Evolutionary conservation across 2,329 filamentous ascomycete genomes (phyloP), one percentile per base, ranked within the genome.

Genomic region (Claviceps pusilla): DNA sequence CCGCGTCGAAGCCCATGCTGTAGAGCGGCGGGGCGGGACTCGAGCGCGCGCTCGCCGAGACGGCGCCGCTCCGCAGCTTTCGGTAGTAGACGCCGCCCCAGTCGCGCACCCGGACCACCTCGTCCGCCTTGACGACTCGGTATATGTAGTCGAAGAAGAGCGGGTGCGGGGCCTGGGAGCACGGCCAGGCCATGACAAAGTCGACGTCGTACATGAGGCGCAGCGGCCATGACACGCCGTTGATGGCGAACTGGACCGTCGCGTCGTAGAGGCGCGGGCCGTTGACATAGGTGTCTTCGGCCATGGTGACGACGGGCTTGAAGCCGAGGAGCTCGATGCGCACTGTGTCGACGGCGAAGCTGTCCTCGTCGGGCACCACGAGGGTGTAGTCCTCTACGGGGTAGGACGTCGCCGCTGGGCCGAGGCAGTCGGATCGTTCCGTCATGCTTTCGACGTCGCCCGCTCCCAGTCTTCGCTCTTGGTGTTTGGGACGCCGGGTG

Each of bases 141-240:
- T 81, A 82, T 4, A 73, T 69, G 63, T 87, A 89, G 64, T 87
- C 84, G 64, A 83, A 84, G 67, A 86, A 89, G 6, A 89, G 73
- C 7, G 83, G 81, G 65, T 86, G 82, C 12, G 82, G 82, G 0
- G 81, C 81, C 31, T 75, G 72, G 0, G 73, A 73, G 65, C 83
- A 86, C 7, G 82, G 80, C 73, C 78, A 83, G 1, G 80, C 80
- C n/a, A 71, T 73, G 51, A 86, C 71, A 63, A 84, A 86, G n/a
- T 73, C 77, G 9, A 86, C 81, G 60, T 86, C 79, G 62, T 80
- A 83, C 53, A 73, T 75, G 49, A 86, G 73, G 9, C 76, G 71
- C 58, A 86, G 68, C 19, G 80, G 80, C 80, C 80, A 84, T 7
- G 79, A 82, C 37, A 76, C 71, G 3, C 79, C 79, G 49, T 80